Evolutionary conservation across 2,329 filamentous ascomycete species (phyloP).

Genomic region (Grosmannia huntii): DNA sequence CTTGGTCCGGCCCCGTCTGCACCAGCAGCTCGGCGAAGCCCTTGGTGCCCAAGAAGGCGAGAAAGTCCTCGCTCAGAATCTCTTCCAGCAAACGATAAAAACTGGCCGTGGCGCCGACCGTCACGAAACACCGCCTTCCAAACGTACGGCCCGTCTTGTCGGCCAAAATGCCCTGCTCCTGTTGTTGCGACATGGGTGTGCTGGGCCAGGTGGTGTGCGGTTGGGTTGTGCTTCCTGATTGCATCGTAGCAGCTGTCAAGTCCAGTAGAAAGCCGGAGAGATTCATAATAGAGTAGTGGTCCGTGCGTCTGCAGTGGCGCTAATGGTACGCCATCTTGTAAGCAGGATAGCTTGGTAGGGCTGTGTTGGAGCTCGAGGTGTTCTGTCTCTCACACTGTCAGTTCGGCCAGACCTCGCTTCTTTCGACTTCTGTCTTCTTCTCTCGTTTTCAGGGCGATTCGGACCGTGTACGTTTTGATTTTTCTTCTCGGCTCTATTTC

Average conservation of each 20-base stretch:
- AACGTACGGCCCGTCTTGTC: not conserved
- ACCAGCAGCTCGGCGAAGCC: slow-evolving; percentile 62
- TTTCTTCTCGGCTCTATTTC: too few relatives aligned
- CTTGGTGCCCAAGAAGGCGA: slow-evolving; percentile 42
- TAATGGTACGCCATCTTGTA: too few relatives aligned
- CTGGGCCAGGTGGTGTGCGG: not conserved
- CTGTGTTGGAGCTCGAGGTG: too few relatives aligned
- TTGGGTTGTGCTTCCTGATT: not conserved
- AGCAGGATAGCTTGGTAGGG: too few relatives aligned
- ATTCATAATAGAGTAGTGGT: too few relatives aligned
- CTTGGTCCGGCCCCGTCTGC: slow-evolving; percentile 66
- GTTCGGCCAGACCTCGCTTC: too few relatives aligned
- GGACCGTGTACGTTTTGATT: too few relatives aligned
- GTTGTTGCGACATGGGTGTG: not conserved
- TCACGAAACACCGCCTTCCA: slow-evolving; percentile 57
- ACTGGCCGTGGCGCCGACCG: slow-evolving; percentile 80
- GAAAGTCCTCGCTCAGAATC: slow-evolving; percentile 48
- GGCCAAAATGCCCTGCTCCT: not conserved
- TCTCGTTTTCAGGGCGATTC: too few relatives aligned
- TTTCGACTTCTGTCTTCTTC: too few relatives aligned
- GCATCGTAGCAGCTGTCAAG: not conserved
- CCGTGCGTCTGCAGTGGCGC: too few relatives aligned
- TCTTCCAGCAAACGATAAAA: slow-evolving; percentile 61
- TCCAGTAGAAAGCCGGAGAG: not conserved
- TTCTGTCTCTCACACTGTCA: too few relatives aligned